A percentile compares a stretch with the other conserved stretches of the same genome.
phyloP scores from a whole-genome alignment of 129 eudicot species.

The Centaurea solstitialis region DNA sequence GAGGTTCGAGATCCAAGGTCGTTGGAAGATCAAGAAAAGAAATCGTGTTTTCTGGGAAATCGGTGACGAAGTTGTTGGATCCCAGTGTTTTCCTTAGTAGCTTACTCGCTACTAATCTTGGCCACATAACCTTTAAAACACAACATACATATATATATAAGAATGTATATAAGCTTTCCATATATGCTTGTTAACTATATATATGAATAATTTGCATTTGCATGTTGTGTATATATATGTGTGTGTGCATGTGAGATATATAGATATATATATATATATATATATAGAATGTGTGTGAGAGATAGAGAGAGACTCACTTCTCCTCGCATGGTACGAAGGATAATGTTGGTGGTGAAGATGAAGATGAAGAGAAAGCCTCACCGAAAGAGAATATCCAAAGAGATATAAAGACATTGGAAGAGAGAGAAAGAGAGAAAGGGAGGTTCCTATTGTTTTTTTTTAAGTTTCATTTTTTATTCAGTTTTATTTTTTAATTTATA shows the following conservation, averaged over 20 bases:
- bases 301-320: constrained; percentile 34
- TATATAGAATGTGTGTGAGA: neutral
- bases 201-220: neutral
- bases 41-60: constrained; percentile 44
- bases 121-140: constrained; percentile 64
- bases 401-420: constrained; percentile 18
- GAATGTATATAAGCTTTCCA: neutral
- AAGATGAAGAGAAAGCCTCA: constrained; percentile 14
- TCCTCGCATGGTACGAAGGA: constrained; percentile 25
- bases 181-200: neutral
- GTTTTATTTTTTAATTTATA: neutral
- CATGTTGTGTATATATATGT: neutral
- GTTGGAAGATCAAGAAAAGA: constrained; percentile 43
- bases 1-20: constrained; percentile 28
- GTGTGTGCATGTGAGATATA: neutral
- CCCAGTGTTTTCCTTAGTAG: constrained; percentile 52
- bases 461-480: neutral
- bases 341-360: constrained; percentile 8
- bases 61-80: constrained; percentile 67
- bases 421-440: neutral
- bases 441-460: neutral
- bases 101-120: constrained; percentile 73
- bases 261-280: neutral
- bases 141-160: constrained; percentile 5
- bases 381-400: constrained; percentile 22